Evolutionary conservation across 2,329 filamentous ascomycete species (phyloP).

Genomic region (Meredithiella fracta): DNA sequence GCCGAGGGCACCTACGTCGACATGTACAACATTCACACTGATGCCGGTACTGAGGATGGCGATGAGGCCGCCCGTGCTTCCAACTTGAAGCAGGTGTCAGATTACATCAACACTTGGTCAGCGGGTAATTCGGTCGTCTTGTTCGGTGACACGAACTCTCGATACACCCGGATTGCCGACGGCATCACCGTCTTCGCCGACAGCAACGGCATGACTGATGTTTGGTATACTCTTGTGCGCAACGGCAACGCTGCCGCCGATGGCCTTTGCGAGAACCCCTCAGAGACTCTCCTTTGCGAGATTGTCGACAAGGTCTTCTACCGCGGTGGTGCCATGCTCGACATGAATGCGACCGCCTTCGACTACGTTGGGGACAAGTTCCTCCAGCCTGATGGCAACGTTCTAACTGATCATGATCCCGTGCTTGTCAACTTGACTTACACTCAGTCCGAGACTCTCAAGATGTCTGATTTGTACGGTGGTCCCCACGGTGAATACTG

Average conservation of each 20-base stretch:
- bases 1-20: slow-evolving; percentile 37
- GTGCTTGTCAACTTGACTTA: slow-evolving; percentile 39
- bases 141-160: slow-evolving; percentile 48
- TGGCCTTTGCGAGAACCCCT: slow-evolving; percentile 41
- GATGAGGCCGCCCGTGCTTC: slow-evolving; percentile 40
- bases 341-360: slow-evolving; percentile 32
- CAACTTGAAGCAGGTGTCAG: slow-evolving; percentile 43
- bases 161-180: slow-evolving; percentile 42
- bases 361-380: slow-evolving; percentile 41
- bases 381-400: slow-evolving; percentile 36
- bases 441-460: slow-evolving; percentile 23
- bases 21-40: slow-evolving; percentile 50
- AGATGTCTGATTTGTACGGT: slow-evolving; percentile 31
- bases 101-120: slow-evolving; percentile 39
- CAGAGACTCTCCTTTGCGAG: slow-evolving; percentile 38
- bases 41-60: slow-evolving; percentile 39
- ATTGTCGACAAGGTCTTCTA: slow-evolving; percentile 52
- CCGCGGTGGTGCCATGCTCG: slow-evolving; percentile 31
- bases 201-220: slow-evolving; percentile 37
- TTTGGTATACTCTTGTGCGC: slow-evolving; percentile 40
- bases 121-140: slow-evolving; percentile 45
- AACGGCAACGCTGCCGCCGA: slow-evolving; percentile 30
- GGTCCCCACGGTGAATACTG: slow-evolving; percentile 31
- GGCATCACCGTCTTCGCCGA: slow-evolving; percentile 35
- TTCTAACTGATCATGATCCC: slow-evolving; percentile 50